Percentiles rank a stretch among this genome's conserved stretches.
Evolutionary conservation across 2,329 filamentous ascomycete genomes (phyloP).

Genomic region (Exophiala calicioides): DNA sequence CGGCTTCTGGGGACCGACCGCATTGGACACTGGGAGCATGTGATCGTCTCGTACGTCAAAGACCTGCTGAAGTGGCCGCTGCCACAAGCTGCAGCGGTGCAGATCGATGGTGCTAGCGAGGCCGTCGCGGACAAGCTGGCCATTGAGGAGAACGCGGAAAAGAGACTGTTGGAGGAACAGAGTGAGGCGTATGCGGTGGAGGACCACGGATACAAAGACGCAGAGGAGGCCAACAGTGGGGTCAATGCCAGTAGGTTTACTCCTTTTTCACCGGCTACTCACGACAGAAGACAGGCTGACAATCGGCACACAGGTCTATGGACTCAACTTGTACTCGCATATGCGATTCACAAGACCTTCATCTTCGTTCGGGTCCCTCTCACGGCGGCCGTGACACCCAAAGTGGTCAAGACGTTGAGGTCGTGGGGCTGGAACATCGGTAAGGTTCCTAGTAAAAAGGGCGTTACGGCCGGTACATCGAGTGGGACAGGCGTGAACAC

Average conservation of each 20-base stretch:
- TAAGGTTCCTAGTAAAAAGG: slow-evolving; percentile 53
- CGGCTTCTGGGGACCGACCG: slow-evolving; percentile 78
- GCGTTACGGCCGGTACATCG: slow-evolving; percentile 23
- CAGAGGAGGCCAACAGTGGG: slow-evolving; percentile 60
- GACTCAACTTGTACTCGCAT: slow-evolving; percentile 90
- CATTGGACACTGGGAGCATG: slow-evolving; percentile 64
- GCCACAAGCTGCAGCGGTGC: slow-evolving; percentile 14
- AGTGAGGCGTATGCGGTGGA: slow-evolving; percentile 31
- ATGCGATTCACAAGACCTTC: slow-evolving; percentile 96
- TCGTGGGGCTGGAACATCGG: slow-evolving; percentile 95
- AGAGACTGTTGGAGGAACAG: slow-evolving; percentile 28
- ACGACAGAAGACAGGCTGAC: background rate
- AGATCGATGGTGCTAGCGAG: slow-evolving; percentile 14
- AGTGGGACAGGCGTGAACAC: slow-evolving; percentile 27
- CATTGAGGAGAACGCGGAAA: slow-evolving; percentile 43
- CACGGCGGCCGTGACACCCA: slow-evolving; percentile 86
- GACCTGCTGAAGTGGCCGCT: slow-evolving; percentile 32
- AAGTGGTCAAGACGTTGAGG: slow-evolving; percentile 85
- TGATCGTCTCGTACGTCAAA: slow-evolving; percentile 43
- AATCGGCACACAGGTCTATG: slow-evolving; percentile 55
- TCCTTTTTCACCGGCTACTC: background rate
- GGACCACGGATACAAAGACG: slow-evolving; percentile 60
- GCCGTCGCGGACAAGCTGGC: slow-evolving; percentile 34
- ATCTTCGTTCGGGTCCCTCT: slow-evolving; percentile 95
- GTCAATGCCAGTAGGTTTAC: slow-evolving; percentile 70